Base-by-base conservation (phyloP, 2,329 filamentous ascomycete genomes). In the Clarireedia monteithiana region DNA sequence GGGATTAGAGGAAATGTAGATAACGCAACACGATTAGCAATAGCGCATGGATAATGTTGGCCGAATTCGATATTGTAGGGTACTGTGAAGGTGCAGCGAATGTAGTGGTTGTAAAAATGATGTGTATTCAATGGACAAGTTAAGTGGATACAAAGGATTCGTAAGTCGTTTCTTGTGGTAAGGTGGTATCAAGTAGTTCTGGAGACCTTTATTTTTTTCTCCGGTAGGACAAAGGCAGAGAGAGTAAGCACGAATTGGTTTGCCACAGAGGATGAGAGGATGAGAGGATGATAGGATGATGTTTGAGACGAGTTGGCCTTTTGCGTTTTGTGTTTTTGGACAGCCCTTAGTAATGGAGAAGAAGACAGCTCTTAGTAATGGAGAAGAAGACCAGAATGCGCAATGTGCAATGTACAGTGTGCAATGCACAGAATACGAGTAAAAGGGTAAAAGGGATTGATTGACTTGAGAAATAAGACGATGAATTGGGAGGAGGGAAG, bases 31-130 rank as follows among this genome's bases (percentile, higher is more conserved):
- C 10, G 40, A n/a, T 56, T 42, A 60, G 50, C 38, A 50, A 57
- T 58, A 44, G 60, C 56, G 62, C 63, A 65, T 65, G 54, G 62
- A 62, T 60, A 56, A 12, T 9, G 20, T 12, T 46, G 23, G 24
- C 24, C 6, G 12, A 15, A 26, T 23, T 46, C 23, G 17, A 46
- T 20, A 7, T 14, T 34, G 30, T 34, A 34, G 30, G 9, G 17
- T 42, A 42, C 15, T n/a, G 39, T 6, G 17, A 10, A 36, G 44
- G 26, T 23, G 14, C 26, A 23, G 6, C 10, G 24, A 40, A 34
- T 24, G 12, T 40, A 20, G 20, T 54, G 34, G 45, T 34, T 3
- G 45, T 27, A 10, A 39, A 49, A 55, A 38, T 30, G 48, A 50
- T 42, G 27, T 49, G 24, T 20, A 48, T 44, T 50, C 27, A 44